phyloP scores from a whole-genome alignment of 768 basidiomycete genomes.

The Fomitopsis serialis region DNA sequence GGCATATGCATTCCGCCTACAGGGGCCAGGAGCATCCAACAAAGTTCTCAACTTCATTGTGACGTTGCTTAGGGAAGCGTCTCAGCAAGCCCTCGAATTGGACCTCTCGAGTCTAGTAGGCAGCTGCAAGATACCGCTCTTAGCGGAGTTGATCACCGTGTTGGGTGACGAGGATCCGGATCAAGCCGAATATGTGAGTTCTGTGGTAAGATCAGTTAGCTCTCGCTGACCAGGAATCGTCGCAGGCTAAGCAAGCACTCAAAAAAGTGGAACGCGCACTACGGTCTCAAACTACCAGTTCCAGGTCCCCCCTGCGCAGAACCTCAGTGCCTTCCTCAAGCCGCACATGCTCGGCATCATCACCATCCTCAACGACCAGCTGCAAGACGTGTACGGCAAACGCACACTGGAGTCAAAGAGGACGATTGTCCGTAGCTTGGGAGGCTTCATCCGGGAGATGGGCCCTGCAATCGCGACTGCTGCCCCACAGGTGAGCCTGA shows the following conservation, averaged over 20 bases:
- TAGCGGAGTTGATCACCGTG: slow-evolving; percentile 70
- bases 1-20: slow-evolving; percentile 60
- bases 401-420: slow-evolving; percentile 63
- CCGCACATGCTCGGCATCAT: slow-evolving; percentile 81
- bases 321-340: slow-evolving; percentile 60
- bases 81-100: slow-evolving; percentile 29
- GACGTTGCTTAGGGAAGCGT: slow-evolving; percentile 47
- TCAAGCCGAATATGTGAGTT: slow-evolving; percentile 39
- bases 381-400: slow-evolving; percentile 82
- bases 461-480: slow-evolving; percentile 69
- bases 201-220: not conserved
- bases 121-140: slow-evolving; percentile 61
- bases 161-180: slow-evolving; percentile 64
- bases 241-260: slow-evolving; percentile 44
- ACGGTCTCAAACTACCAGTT: slow-evolving; percentile 18
- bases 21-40: slow-evolving; percentile 47
- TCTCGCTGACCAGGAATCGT: slow-evolving; percentile 20
- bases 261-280: slow-evolving; percentile 35
- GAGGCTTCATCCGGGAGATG: slow-evolving; percentile 61
- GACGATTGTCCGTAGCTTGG: slow-evolving; percentile 76
- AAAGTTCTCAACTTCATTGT: slow-evolving; percentile 59
- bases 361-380: slow-evolving; percentile 75
- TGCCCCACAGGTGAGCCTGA: slow-evolving; percentile 70
- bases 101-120: slow-evolving; percentile 50
- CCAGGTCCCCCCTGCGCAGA: slow-evolving; percentile 25